These are phyloP conservation scores for Dendrocalamus latiflorus DNA, from an alignment of 202 grass and related monocot species.

Conservation along the genomic window DNA sequence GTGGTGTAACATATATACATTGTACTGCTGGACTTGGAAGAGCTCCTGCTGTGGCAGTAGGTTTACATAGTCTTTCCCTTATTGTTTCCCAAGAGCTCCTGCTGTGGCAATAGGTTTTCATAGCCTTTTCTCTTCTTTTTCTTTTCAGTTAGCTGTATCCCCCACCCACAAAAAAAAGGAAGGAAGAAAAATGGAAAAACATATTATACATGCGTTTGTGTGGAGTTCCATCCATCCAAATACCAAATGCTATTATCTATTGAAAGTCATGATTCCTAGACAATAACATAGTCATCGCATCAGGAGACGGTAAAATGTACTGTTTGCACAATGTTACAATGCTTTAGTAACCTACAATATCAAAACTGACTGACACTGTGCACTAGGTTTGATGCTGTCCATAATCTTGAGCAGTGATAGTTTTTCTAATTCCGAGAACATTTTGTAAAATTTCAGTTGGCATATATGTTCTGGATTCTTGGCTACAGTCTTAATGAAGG, in stretches of 20 bases:
- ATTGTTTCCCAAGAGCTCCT: slow-evolving; percentile 27
- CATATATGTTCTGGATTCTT: slow-evolving; percentile 96
- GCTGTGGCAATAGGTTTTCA: slow-evolving; percentile 28
- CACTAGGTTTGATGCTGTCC: background rate
- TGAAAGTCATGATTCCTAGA: background rate
- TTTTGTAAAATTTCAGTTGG: slow-evolving; percentile 51
- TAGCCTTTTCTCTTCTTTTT: background rate
- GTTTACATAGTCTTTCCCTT: slow-evolving; percentile 20
- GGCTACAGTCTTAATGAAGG: slow-evolving; percentile 85
- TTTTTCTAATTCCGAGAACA: background rate
- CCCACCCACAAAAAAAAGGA: background rate
- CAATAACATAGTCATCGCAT: background rate
- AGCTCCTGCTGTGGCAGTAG: slow-evolving; percentile 91
- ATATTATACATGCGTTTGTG: background rate
- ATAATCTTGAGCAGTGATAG: background rate
- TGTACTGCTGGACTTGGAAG: slow-evolving; percentile 99
- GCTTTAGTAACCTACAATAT: background rate
- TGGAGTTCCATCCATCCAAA: slow-evolving; percentile 9
- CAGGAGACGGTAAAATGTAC: background rate
- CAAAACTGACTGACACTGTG: background rate
- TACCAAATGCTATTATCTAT: background rate
- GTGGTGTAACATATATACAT: slow-evolving; percentile 93
- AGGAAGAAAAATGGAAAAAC: background rate
- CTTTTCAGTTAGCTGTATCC: background rate
- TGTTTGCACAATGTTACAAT: background rate